These are phyloP conservation scores for Pontederia crassipes DNA, from an alignment of 176 grass and related monocot species.

Conservation along the genomic window DNA sequence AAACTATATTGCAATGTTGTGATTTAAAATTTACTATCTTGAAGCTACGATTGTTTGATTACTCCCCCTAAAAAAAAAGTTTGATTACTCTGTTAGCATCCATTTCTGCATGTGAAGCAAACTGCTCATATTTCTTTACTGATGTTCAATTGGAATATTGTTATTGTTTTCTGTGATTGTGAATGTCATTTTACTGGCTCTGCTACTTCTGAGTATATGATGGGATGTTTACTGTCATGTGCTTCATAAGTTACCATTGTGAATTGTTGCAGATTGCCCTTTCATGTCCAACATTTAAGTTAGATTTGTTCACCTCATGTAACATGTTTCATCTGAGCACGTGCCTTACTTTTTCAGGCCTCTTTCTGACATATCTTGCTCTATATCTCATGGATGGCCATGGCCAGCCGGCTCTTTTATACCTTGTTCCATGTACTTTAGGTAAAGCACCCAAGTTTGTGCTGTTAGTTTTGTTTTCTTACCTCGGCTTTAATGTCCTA, in stretches of 20 bases:
- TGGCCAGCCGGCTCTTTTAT: constrained; percentile 78
- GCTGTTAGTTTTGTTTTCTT: not conserved
- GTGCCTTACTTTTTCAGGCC: constrained; percentile 37
- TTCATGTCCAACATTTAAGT: not conserved
- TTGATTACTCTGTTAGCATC: no score
- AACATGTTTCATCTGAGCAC: constrained; percentile 1
- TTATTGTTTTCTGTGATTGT: no score
- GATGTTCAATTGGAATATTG: no score
- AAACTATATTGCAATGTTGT: no score
- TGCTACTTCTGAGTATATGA: no score
- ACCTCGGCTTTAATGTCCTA: not conserved
- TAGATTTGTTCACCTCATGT: not conserved
- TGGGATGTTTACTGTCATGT: no score
- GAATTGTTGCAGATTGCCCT: not conserved
- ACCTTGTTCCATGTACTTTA: constrained; percentile 88
- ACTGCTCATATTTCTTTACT: no score
- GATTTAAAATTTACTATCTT: no score
- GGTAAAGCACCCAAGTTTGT: constrained; percentile 25
- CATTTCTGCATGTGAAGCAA: no score
- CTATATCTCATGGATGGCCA: constrained; percentile 85
- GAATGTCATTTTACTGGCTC: no score
- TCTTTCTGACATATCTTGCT: constrained; percentile 78
- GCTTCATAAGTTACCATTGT: not conserved
- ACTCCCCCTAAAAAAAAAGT: no score
- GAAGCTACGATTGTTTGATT: no score